Percentiles rank a stretch among this genome's conserved stretches.
These are phyloP conservation scores for Botrytis pseudocinerea DNA, from an alignment of 2,329 filamentous ascomycete genomes.

Conservation along the genomic window DNA sequence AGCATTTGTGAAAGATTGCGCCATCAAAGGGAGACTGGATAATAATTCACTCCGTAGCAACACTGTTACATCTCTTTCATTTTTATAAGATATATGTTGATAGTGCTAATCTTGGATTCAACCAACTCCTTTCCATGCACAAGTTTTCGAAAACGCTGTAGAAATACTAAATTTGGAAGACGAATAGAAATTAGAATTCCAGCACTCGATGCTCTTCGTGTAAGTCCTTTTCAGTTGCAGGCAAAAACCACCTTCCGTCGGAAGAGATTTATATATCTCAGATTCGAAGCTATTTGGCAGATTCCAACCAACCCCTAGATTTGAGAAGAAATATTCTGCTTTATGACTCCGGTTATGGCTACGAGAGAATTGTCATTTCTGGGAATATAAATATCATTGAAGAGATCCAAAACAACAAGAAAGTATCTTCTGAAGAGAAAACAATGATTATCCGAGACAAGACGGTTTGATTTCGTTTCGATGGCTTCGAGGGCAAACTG, in stretches of 20 bases:
- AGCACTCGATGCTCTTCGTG: neutral
- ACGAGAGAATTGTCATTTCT: no score
- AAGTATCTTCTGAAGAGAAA: no score
- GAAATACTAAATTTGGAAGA: no score
- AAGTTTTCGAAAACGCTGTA: neutral
- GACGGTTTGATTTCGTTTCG: no score
- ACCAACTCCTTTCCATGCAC: neutral
- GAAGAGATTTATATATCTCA: neutral
- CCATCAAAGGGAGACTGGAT: neutral
- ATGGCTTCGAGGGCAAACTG: neutral
- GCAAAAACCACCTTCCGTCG: rapidly evolving
- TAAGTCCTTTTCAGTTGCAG: neutral
- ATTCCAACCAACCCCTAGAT: no score
- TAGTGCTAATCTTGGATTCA: neutral
- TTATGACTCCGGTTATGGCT: neutral
- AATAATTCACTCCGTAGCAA: rapidly evolving
- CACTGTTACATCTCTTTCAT: neutral
- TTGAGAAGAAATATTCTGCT: no score
- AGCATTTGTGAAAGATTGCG: rapidly evolving
- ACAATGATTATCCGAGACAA: no score
- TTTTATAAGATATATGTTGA: neutral
- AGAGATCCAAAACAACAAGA: rapidly evolving
- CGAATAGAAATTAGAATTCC: neutral
- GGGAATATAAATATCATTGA: no score
- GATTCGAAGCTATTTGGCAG: rapidly evolving